Percentiles rank a stretch among this genome's conserved stretches.
Conservation (phyloP, 805 yeast species). For the Candida nemodendra region DNA sequence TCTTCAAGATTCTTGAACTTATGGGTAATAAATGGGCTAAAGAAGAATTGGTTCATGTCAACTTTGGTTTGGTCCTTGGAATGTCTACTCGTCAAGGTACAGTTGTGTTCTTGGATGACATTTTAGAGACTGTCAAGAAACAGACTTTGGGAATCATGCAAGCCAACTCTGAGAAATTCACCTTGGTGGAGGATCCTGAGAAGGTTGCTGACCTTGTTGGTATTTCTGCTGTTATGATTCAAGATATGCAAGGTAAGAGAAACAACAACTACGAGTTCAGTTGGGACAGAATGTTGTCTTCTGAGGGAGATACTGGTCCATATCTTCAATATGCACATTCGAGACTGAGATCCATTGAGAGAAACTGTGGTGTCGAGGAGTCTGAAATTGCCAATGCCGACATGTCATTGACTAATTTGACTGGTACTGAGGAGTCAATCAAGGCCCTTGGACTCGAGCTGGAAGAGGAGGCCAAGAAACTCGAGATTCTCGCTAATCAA, state of each 20-base stretch:
- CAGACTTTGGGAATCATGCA: conserved; percentile 97
- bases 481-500: conserved; percentile 27
- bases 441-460: conserved; percentile 23
- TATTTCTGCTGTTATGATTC: conserved; percentile 96
- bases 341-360: conserved; percentile 89
- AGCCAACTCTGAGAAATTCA: conserved; percentile 84
- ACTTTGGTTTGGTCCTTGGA: conserved; percentile 97
- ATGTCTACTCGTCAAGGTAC: conserved; percentile 99
- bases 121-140: conserved; percentile 88
- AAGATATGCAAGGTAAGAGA: conserved; percentile 98
- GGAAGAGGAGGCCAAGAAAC: conserved; percentile 32
- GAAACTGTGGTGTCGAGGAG: conserved; percentile 62
- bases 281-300: conserved; percentile 97
- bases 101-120: conserved; percentile 94
- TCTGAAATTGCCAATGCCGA: conserved; percentile 28
- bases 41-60: conserved; percentile 65
- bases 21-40: conserved; percentile 89
- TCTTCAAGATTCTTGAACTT: conserved; percentile 88
- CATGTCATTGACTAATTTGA: conserved; percentile 29
- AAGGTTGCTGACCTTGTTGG: conserved; percentile 94
- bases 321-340: conserved; percentile 98
- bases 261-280: conserved; percentile 93
- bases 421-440: conserved; percentile 29
- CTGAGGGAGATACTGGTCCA: conserved; percentile 99
- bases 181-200: conserved; percentile 92